Base-by-base conservation (phyloP, 495 filamentous ascomycete species). In the Trypethelium eluteriae region DNA sequence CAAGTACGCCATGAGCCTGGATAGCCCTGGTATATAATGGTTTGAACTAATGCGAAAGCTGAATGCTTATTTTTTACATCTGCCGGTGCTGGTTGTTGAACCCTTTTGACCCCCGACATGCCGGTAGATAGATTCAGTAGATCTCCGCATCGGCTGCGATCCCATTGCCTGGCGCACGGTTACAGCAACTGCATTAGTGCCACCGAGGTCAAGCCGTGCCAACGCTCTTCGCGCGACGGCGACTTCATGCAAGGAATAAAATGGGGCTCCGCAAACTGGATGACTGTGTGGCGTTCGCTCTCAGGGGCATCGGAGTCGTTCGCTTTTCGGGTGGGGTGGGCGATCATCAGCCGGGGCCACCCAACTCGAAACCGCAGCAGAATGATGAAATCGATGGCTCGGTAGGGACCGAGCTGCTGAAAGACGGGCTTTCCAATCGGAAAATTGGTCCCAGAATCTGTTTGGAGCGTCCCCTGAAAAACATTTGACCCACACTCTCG, bases 91-190 rank as follows among this genome's bases (percentile, higher is more conserved):
- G 5, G 6, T 25, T 6, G 14, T 36, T n/a, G 32, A 5, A 7
- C 6, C 5, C 25, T 7, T 36, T n/a, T 18, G 18, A 7, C 5
- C 53, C 7, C 53, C 53, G 18, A 59, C 53, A 59, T 59, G 53
- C 32, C 53, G 53, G 53, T 36, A 59, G 53, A 59, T 59, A 36
- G 53, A 59, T 35, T 18, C 11, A 59, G 32, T 36, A 59, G 53
- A 59, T 59, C 53, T 59, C 53, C 53, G 53, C 53, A 18, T 59
- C 7, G 10, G 53, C 7, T 35, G 53, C 32, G 53, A 59, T 59
- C 53, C 53, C 53, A 59, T 59, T 7, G 53, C 53, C 53, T 59
- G 32, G 18, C 36, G 14, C 25, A 9, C 25, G 25, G 11, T 18
- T 18, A 18, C 36, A 6, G 5, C 53, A 18, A 7, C 5, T 59